Conservation (phyloP, 768 basidiomycete species). For the Trametes villosa region DNA sequence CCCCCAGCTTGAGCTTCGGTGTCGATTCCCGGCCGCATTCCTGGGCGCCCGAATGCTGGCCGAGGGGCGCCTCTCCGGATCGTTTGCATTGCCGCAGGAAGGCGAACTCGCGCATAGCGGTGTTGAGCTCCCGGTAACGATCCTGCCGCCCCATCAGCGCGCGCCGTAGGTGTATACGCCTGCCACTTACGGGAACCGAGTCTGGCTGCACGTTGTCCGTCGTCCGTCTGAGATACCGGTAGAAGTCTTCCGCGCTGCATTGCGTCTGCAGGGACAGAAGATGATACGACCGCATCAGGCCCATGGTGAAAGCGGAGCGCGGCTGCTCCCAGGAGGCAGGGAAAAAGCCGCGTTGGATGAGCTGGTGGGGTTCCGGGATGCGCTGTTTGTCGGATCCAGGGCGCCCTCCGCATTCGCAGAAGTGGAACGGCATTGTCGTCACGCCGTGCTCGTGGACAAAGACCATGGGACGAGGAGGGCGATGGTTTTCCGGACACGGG, state of each 20-base stretch:
- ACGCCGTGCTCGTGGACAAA: too few species aligned
- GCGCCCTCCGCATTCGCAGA: not conserved
- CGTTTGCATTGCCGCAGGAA: not conserved
- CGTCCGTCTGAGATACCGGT: not conserved
- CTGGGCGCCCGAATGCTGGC: too few species aligned
- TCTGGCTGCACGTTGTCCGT: slow-evolving; percentile 5
- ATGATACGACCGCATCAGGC: not conserved
- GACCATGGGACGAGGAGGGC: not conserved
- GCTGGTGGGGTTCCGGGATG: not conserved
- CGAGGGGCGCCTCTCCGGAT: not conserved
- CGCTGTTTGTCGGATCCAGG: not conserved
- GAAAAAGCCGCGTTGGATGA: not conserved
- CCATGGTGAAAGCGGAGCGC: not conserved
- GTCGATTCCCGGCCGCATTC: too few species aligned
- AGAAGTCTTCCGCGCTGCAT: slow-evolving; percentile 5
- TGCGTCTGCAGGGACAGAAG: slow-evolving; percentile 10
- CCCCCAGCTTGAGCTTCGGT: not conserved
- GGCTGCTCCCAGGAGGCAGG: slow-evolving; percentile 1
- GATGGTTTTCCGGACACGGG: not conserved
- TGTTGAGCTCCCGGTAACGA: not conserved
- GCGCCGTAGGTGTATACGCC: not conserved
- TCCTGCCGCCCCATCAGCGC: not conserved
- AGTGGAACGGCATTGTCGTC: not conserved
- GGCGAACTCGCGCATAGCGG: not conserved
- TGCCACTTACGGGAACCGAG: not conserved